These are phyloP conservation scores for Microbotryum saponariae DNA, from an alignment of 1,284 basidiomycete species.

Conservation along the genomic window DNA sequence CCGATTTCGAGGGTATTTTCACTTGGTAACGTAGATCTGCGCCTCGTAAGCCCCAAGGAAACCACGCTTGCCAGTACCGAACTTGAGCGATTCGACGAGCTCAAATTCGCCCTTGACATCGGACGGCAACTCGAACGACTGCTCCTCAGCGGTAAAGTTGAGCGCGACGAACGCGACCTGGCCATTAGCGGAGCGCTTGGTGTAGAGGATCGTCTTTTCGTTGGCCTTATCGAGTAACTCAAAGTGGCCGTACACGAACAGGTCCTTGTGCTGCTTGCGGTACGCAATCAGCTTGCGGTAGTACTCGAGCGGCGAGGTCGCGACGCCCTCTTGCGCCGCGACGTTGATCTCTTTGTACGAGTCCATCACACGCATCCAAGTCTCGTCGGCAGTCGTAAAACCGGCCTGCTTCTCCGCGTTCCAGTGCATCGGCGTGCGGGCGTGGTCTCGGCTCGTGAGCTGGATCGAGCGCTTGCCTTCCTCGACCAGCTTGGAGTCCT, in stretches of 20 bases:
- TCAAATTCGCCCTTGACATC: background rate
- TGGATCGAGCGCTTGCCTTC: constrained; percentile 51
- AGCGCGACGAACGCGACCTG: constrained; percentile 46
- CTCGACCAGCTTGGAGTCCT: constrained; percentile 54
- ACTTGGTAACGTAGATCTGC: background rate
- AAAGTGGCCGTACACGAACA: constrained; percentile 52
- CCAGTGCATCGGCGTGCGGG: constrained; percentile 65
- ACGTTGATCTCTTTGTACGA: constrained; percentile 60
- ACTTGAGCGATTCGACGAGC: background rate
- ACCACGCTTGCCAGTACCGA: background rate
- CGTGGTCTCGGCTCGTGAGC: constrained; percentile 61
- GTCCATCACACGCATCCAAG: constrained; percentile 71
- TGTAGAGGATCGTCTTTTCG: constrained; percentile 53
- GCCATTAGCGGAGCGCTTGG: constrained; percentile 44
- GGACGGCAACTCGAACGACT: constrained; percentile 12
- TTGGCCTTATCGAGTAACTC: constrained; percentile 46
- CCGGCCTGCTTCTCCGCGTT: constrained; percentile 52
- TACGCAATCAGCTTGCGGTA: constrained; percentile 52
- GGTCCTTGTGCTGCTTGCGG: constrained; percentile 48
- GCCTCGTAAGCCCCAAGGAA: background rate
- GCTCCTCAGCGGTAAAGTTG: constrained; percentile 48
- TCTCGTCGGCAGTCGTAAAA: constrained; percentile 53
- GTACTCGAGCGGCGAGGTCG: constrained; percentile 49
- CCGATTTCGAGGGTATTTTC: background rate
- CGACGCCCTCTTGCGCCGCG: constrained; percentile 47